Evolutionary conservation across 1,284 basidiomycete genomes (phyloP).

Genomic region (Acaromyces ingoldii): DNA sequence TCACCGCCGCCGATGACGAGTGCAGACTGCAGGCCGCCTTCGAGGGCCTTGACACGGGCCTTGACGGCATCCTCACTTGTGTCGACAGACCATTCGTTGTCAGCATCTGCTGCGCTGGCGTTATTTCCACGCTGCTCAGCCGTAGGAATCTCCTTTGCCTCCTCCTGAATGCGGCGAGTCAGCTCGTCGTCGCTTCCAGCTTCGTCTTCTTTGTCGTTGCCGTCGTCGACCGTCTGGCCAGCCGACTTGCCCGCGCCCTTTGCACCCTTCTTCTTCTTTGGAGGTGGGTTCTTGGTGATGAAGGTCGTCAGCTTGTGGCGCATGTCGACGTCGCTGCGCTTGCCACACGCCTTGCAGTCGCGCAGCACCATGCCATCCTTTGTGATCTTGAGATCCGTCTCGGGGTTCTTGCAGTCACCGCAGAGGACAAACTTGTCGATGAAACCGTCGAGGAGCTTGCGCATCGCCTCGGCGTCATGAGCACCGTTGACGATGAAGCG

Average conservation of each 20-base stretch:
- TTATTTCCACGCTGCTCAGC: slow-evolving; percentile 56
- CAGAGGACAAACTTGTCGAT: slow-evolving; percentile 96
- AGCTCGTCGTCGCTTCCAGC: slow-evolving; percentile 54
- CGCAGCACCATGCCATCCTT: slow-evolving; percentile 75
- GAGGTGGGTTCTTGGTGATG: slow-evolving; percentile 92
- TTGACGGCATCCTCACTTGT: slow-evolving; percentile 87
- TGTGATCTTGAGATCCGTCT: slow-evolving; percentile 90
- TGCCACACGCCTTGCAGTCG: slow-evolving; percentile 97
- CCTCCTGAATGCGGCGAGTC: slow-evolving; percentile 58
- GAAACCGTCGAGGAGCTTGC: slow-evolving; percentile 91
- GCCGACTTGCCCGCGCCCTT: slow-evolving; percentile 52
- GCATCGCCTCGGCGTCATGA: slow-evolving; percentile 83
- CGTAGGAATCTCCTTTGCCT: slow-evolving; percentile 49
- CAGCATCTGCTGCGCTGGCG: slow-evolving; percentile 58
- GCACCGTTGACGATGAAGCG: slow-evolving; percentile 98
- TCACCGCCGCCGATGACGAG: slow-evolving; percentile 58
- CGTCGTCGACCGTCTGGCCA: slow-evolving; percentile 65
- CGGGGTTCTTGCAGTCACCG: slow-evolving; percentile 96
- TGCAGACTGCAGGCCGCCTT: slow-evolving; percentile 60
- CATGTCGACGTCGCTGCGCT: slow-evolving; percentile 89
- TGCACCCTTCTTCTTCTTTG: slow-evolving; percentile 58
- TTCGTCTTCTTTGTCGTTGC: slow-evolving; percentile 35
- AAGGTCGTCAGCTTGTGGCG: slow-evolving; percentile 93
- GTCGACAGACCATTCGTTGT: slow-evolving; percentile 79
- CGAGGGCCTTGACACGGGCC: slow-evolving; percentile 73